Base-by-base conservation (phyloP, 768 basidiomycete genomes). In the Russula emetica region DNA sequence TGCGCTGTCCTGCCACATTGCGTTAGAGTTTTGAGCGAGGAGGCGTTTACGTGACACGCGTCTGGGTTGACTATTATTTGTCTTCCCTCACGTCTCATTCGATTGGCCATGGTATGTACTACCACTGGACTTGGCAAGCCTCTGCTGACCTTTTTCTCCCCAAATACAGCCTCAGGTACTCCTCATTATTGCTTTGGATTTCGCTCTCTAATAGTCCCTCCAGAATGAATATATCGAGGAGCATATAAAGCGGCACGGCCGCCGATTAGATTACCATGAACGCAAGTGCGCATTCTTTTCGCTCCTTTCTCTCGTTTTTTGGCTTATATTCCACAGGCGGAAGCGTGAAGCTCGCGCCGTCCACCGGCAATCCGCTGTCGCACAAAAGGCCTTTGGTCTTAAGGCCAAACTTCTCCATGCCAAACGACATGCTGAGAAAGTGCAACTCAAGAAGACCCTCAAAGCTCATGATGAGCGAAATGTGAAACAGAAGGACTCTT, bases 141-240 rank as follows among this genome's bases (percentile, higher is more conserved):
- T 53, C 61, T 28, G 36, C 61, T 59, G 20, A 61, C 50, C 67
- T 66, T 36, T 44, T 57, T 45, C 1, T 7, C 22, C 6, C 24
- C 16, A 51, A 42, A 52, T 24, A 45, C n/a, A 90, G 87, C 87
- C 87, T 72, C 87, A 89, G 84, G 87, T 88, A 78, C 64, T 60
- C 30, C 8, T 58, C 8, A 3, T 16, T 8, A 54, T 26, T 11
- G 14, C 58, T 58, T 22, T 44, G 14, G 44, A 16, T 3, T 36
- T 30, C 0, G 9, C 42, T 16, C 6, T 56, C 61, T 63, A 5
- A 40, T n/a, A 32, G 11, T 45, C 70, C 73, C 59, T 71, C 61
- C 67, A 99, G 92, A 98, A 98, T 82, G 95, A 98, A 75, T 98
- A 98, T 76, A 98, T 99, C 76, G 96, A 98, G 76, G 96, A 99